Conservation (phyloP, 2,329 filamentous ascomycete species). For the Sordariomycetes sp. region DNA sequence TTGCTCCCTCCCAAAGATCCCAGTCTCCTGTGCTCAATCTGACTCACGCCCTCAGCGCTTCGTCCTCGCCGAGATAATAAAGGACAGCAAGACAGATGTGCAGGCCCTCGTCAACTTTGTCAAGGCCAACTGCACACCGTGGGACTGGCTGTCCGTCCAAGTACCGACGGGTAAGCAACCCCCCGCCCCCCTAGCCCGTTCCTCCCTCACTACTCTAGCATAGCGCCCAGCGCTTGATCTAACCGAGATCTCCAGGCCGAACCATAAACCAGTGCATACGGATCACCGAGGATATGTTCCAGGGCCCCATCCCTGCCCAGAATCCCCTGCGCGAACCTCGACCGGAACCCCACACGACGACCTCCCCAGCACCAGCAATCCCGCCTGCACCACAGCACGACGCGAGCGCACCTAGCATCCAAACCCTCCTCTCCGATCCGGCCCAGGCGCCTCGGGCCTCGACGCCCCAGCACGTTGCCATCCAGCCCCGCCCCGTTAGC, state of each 20-base stretch:
- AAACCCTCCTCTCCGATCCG: not conserved
- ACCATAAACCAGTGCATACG: slow-evolving; percentile 31
- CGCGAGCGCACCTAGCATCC: not conserved
- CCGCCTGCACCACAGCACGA: not conserved
- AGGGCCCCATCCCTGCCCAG: slow-evolving; percentile 16
- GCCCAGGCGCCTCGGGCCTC: not conserved
- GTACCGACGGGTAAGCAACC: slow-evolving; percentile 25
- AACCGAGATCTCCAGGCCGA: slow-evolving; percentile 20
- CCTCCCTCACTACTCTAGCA: not conserved
- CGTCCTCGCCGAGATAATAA: slow-evolving; percentile 44
- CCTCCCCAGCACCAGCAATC: not conserved
- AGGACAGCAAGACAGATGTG: slow-evolving; percentile 36
- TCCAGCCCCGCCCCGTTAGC: slow-evolving; percentile 8
- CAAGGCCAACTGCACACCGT: slow-evolving; percentile 22
- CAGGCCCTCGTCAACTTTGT: slow-evolving; percentile 32
- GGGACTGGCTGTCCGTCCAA: slow-evolving; percentile 34
- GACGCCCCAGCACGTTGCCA: slow-evolving; percentile 7
- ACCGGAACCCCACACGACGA: not conserved
- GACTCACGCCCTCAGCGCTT: slow-evolving; percentile 28
- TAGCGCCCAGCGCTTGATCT: not conserved
- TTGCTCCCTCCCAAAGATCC: not conserved
- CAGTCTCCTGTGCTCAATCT: slow-evolving; percentile 4
- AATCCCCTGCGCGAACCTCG: slow-evolving; percentile 16
- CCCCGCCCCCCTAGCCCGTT: not conserved
- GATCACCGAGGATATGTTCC: slow-evolving; percentile 23